Evolutionary conservation across 176 grass and related monocot genomes (phyloP).

Genomic region (Pharus latifolius): DNA sequence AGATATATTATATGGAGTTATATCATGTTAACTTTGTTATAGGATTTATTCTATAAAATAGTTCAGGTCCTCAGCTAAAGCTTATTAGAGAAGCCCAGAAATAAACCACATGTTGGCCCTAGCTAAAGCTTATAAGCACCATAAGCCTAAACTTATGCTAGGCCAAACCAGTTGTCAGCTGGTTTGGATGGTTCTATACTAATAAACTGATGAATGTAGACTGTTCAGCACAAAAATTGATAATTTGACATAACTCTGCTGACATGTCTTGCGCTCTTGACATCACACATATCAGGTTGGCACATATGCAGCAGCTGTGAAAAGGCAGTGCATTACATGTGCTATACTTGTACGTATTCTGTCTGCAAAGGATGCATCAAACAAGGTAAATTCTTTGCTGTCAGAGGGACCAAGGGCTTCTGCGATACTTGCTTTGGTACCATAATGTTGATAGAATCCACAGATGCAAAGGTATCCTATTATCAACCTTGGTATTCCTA

Average conservation of each 20-base stretch:
- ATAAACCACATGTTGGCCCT: too few species aligned
- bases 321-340: constrained; percentile 79
- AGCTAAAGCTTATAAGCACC: too few species aligned
- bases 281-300: constrained; percentile 63
- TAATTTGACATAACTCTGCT: background rate
- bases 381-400: constrained; percentile 70
- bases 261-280: constrained; percentile 10
- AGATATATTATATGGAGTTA: background rate
- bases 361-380: constrained; percentile 76
- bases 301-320: constrained; percentile 95
- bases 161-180: too few species aligned
- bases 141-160: too few species aligned
- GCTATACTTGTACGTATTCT: constrained; percentile 95
- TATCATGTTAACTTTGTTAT: too few species aligned
- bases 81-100: too few species aligned
- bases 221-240: background rate
- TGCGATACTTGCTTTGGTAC: constrained; percentile 93
- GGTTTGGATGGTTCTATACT: background rate
- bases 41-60: too few species aligned
- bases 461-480: constrained; percentile 56
- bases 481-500: background rate
- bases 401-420: constrained; percentile 84
- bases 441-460: constrained; percentile 78
- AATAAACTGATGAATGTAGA: background rate
- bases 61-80: too few species aligned